Evolutionary conservation across 2,329 filamentous ascomycete genomes (phyloP).

Genomic region (Penicillium griseofulvum): DNA sequence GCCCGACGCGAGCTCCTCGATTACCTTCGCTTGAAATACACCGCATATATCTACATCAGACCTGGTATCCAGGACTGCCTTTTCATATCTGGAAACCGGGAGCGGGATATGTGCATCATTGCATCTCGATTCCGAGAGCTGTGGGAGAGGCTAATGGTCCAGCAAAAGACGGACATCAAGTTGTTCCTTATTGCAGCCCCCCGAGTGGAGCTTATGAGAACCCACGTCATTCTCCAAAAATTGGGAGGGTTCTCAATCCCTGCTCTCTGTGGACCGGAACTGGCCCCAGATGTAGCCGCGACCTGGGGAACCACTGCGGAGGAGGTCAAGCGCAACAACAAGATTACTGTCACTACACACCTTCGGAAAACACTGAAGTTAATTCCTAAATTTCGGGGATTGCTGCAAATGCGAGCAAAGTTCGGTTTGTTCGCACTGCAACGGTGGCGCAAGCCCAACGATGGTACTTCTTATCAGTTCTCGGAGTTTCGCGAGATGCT

Average conservation of each 20-base stretch:
- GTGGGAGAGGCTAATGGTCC: slow-evolving; percentile 31
- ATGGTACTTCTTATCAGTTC: slow-evolving; percentile 32
- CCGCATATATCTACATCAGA: slow-evolving; percentile 44
- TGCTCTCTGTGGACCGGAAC: slow-evolving; percentile 18
- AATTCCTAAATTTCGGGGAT: slow-evolving; percentile 26
- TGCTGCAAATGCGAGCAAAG: slow-evolving; percentile 43
- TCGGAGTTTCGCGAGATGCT: slow-evolving; percentile 44
- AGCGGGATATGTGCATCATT: slow-evolving; percentile 40
- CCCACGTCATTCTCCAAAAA: slow-evolving; percentile 28
- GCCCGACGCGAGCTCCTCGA: slow-evolving; percentile 46
- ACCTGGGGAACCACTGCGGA: neutral
- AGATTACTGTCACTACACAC: neutral
- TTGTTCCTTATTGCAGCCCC: slow-evolving; percentile 36
- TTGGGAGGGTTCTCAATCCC: slow-evolving; percentile 17
- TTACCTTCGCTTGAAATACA: slow-evolving; percentile 40
- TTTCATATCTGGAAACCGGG: slow-evolving; percentile 30
- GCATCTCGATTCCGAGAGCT: slow-evolving; percentile 27
- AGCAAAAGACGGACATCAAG: slow-evolving; percentile 30
- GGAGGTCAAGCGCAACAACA: neutral
- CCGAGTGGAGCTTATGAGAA: slow-evolving; percentile 15
- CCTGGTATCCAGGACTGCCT: slow-evolving; percentile 25
- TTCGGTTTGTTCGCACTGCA: slow-evolving; percentile 44
- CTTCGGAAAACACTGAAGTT: slow-evolving; percentile 24
- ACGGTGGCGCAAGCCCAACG: slow-evolving; percentile 31
- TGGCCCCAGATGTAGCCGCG: neutral